These are phyloP conservation scores for Melastoma malabathricum DNA, from an alignment of 345 rosid genomes.

Conservation along the genomic window DNA sequence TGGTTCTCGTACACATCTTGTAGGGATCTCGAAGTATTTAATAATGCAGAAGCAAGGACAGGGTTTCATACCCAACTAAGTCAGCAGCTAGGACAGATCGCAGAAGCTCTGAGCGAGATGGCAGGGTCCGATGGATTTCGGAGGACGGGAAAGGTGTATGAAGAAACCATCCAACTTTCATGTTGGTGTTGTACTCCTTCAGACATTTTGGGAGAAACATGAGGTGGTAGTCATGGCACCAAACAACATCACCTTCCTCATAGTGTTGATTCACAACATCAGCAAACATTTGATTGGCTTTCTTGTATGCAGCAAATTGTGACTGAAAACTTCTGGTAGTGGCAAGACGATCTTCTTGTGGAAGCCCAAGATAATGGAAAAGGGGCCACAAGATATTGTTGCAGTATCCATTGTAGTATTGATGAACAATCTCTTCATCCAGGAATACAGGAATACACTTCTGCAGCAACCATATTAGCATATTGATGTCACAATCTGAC, in stretches of 20 bases:
- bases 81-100: constrained; percentile 97
- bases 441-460: constrained; percentile 98
- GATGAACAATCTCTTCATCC: constrained; percentile 99
- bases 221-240: constrained; percentile 99
- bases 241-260: constrained; percentile 96
- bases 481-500: constrained; percentile 1
- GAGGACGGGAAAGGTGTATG: constrained; percentile 99
- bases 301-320: constrained; percentile 90
- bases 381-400: constrained; percentile 98
- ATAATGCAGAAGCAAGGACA: not conserved
- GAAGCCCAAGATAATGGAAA: constrained; percentile 95
- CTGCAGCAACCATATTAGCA: constrained; percentile 24
- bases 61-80: constrained; percentile 69
- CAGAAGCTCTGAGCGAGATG: constrained; percentile 88
- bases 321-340: constrained; percentile 98
- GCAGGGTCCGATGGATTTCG: constrained; percentile 94
- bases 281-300: constrained; percentile 98
- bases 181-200: constrained; percentile 58
- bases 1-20: no score
- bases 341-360: constrained; percentile 98
- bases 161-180: constrained; percentile 99
- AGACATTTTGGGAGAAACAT: constrained; percentile 97
- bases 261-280: constrained; percentile 86
- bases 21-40: no score
- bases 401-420: constrained; percentile 96